These are phyloP conservation scores for Osmanthus fragrans DNA, from an alignment of 257 asterid species.

Conservation along the genomic window DNA sequence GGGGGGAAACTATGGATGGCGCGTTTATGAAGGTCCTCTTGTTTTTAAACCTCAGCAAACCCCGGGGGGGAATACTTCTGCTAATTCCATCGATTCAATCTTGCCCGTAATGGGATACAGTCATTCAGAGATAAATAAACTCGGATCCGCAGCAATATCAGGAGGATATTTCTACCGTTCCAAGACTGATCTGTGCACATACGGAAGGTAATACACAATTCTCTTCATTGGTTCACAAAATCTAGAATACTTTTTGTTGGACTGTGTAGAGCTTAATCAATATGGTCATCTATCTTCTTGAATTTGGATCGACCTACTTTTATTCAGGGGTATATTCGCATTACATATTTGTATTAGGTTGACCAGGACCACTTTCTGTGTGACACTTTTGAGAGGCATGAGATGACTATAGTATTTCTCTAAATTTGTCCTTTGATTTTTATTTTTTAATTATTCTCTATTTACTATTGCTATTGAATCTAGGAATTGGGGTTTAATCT, in stretches of 20 bases:
- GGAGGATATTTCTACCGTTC: conserved; percentile 91
- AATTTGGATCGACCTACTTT: neutral
- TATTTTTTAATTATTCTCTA: no score
- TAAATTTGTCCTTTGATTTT: neutral
- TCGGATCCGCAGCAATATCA: conserved; percentile 84
- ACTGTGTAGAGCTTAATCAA: neutral
- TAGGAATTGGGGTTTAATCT: neutral
- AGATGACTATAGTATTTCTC: no score
- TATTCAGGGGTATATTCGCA: neutral
- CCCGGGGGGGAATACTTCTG: conserved; percentile 64
- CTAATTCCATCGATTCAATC: conserved; percentile 56
- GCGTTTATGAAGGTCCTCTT: conserved; percentile 75
- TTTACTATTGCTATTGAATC: no score
- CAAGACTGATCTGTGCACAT: conserved; percentile 74
- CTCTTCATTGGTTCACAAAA: conserved; percentile 10
- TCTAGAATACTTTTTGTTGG: neutral
- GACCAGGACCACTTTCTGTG: no score
- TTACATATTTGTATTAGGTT: no score
- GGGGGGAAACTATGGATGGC: conserved; percentile 98
- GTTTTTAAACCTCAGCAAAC: conserved; percentile 47
- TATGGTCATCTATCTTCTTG: neutral
- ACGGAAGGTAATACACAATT: conserved; percentile 68
- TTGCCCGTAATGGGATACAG: conserved; percentile 76
- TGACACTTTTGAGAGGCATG: no score
- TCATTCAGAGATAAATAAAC: conserved; percentile 63